These are phyloP conservation scores for Boletus tylopilopsis DNA, from an alignment of 768 basidiomycete species.

Conservation along the genomic window DNA sequence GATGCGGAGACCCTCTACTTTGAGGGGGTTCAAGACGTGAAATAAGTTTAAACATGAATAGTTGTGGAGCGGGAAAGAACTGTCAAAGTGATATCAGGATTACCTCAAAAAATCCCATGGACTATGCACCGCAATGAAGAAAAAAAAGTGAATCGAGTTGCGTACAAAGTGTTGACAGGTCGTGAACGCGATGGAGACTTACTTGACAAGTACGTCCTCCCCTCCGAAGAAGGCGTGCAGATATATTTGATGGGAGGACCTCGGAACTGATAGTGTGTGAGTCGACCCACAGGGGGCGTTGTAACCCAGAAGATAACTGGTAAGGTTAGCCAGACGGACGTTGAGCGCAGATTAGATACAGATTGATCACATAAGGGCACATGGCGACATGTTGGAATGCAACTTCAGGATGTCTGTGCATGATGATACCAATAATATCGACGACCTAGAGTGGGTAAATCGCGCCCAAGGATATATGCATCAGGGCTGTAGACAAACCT, in stretches of 20 bases:
- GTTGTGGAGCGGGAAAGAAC: slow-evolving; percentile 12
- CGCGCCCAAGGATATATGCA: no score
- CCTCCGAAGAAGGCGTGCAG: background rate
- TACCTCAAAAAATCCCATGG: slow-evolving; percentile 14
- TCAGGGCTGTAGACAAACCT: background rate
- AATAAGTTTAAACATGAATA: slow-evolving; percentile 3
- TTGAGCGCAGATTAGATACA: slow-evolving; percentile 10
- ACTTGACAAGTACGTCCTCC: background rate
- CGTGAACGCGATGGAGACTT: slow-evolving; percentile 9
- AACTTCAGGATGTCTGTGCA: background rate
- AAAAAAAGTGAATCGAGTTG: slow-evolving; percentile 7
- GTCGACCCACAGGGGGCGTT: background rate
- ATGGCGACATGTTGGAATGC: slow-evolving; percentile 12
- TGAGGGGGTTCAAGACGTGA: background rate
- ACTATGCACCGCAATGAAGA: background rate
- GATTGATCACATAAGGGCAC: slow-evolving; percentile 10
- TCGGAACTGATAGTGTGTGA: background rate
- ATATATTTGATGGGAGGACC: no score
- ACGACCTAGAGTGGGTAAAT: background rate
- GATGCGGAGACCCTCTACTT: background rate
- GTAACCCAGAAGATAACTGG: no score
- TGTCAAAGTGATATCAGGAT: slow-evolving; percentile 11
- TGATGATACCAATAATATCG: background rate
- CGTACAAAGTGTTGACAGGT: background rate
- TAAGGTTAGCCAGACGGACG: background rate